Base-by-base conservation (phyloP, 2,329 filamentous ascomycete species). In the Epichloe uncinata region DNA sequence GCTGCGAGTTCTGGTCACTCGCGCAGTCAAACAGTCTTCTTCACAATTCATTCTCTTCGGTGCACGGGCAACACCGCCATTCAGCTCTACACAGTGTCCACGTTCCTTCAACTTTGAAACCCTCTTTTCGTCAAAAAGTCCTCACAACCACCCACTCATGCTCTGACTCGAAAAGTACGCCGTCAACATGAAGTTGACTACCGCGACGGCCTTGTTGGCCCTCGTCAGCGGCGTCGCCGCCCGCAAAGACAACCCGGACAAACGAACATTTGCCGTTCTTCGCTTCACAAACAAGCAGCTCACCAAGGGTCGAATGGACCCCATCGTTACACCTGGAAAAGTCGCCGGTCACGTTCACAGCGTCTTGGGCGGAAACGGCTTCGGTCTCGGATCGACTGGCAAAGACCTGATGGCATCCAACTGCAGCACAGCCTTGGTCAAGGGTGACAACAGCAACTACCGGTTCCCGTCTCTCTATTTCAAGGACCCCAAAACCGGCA, bases 401-500 rank as follows among this genome's bases (percentile, higher is more conserved):
- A 70, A 78, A 50, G 70, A 76, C 43, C 72, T 85, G 26, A 53
- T 71, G 52, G 62, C 73, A 50, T 86, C 83, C 34, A 73, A 75
- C 26, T 91, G 86, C 72, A 85, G 80, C 45, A 86, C 82, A 35
- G 84, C 85, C 63, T 73, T 75, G 53, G 73, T 86, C 61, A 79
- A 74, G 58, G 78, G 77, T 49, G 85, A 89, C 66, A 73, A 79
- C 61, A 84, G 78, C 57, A 84, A 84, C 65, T 90, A 91, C 71
- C 90, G 86, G 86, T 80, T 82, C 50, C 85, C 86, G 1, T 71
- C 73, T 30, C 68, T 90, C 3, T 89, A 82, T 67, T 88, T 83
- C 66, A 69, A 73, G 56, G 76, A 84, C 55, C 73, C 79, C 58
- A 68, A 75, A 56, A 78, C 81, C 55, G 77, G 77, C 45, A 74